Base-by-base conservation (phyloP, 805 yeast species). In the Myxozyma geophila region DNA sequence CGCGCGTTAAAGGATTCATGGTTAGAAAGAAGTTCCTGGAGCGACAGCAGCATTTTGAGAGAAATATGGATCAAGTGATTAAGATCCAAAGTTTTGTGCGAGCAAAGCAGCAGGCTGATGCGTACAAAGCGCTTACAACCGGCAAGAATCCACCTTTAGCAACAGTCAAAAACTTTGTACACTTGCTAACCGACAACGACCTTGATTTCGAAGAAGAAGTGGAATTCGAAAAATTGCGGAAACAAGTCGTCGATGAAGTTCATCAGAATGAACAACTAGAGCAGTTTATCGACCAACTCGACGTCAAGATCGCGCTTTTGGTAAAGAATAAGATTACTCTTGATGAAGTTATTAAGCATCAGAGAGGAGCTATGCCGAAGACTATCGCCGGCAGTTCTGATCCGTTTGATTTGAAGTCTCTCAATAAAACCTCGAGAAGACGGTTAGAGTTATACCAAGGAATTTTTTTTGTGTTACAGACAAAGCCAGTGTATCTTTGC, bases 381-480 rank as follows among this genome's bases (percentile, higher is more conserved):
- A 50, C 44, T 23, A 43, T 58, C n/a, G 37, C 68, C 36, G 70
- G 67, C 49, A 67, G 69, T 23, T 69, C 71, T 8, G 78, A 73
- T 49, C 74, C 73, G 33, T 75, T 77, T 61, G 79, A 78, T 58
- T 67, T 77, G 53, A 75, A 73, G 59, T 74, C 79, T 0, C 72
- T 79, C 37, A 76, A 74, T 63, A 78, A 78, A 68, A 57, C 77
- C 3, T 72, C 80, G 6, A 71, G 81, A 36, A 72, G 76, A 39
- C 80, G 90, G 63, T 78, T 86, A 56, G 92, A 87, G 64, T 75
- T 85, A 0, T 89, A 88, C 74, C 97, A 88, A 70, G 88, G 89
- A 23, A 72, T 93, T 57, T 87, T 95, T 69, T 95, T 88, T 72
- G 76, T 93, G 33, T 75, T 95, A 50, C 98, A 95, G 74, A 89